phyloP scores from a whole-genome alignment of 805 yeast species.

The Kuraishia floccosa region DNA sequence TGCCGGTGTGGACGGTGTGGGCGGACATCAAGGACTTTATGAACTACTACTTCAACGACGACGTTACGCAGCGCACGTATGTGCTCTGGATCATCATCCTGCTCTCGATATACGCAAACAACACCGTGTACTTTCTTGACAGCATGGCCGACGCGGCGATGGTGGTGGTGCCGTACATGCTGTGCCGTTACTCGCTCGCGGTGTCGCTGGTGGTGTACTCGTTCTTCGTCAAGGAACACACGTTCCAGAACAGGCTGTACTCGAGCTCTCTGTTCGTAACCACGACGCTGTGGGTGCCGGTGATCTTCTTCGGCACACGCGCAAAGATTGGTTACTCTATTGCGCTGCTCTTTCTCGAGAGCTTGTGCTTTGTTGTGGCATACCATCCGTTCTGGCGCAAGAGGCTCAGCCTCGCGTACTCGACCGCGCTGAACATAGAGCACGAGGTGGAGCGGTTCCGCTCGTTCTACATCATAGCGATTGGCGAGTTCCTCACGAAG shows the following conservation, averaged over 20 bases:
- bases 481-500: slow-evolving; percentile 51
- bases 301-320: slow-evolving; percentile 33
- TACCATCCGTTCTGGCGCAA: slow-evolving; percentile 38
- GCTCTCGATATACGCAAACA: slow-evolving; percentile 40
- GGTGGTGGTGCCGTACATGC: slow-evolving; percentile 34
- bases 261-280: slow-evolving; percentile 20
- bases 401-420: slow-evolving; percentile 26
- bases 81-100: slow-evolving; percentile 41
- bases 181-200: slow-evolving; percentile 30
- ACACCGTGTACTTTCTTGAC: slow-evolving; percentile 26
- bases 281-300: slow-evolving; percentile 35
- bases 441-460: slow-evolving; percentile 54
- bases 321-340: slow-evolving; percentile 34
- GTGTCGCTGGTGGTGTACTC: slow-evolving; percentile 25
- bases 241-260: slow-evolving; percentile 35
- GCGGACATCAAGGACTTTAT: slow-evolving; percentile 51
- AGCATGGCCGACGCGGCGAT: slow-evolving; percentile 24
- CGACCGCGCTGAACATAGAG: slow-evolving; percentile 55
- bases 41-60: slow-evolving; percentile 53
- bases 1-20: slow-evolving; percentile 59
- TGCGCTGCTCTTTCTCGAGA: slow-evolving; percentile 29
- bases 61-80: slow-evolving; percentile 39
- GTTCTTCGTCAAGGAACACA: slow-evolving; percentile 34
- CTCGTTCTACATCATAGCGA: slow-evolving; percentile 50
- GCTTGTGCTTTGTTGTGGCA: slow-evolving; percentile 18